These are phyloP conservation scores for Psilocybe cyanescens DNA, from an alignment of 768 basidiomycete species.

Conservation along the genomic window DNA sequence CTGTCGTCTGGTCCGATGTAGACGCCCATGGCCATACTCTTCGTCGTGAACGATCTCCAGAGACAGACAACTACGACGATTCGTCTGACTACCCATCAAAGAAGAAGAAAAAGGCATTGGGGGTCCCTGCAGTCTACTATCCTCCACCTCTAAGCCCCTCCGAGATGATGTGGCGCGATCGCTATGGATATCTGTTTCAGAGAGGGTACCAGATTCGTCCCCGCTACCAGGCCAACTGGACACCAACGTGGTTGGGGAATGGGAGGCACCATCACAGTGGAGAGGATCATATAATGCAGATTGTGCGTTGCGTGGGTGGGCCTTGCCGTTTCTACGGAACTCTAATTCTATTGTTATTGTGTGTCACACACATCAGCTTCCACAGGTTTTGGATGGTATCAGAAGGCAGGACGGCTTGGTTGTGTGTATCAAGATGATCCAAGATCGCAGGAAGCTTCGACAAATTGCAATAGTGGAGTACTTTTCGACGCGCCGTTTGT, in stretches of 20 bases:
- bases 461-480: slow-evolving; percentile 29
- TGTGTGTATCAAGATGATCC: slow-evolving; percentile 34
- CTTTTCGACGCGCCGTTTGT: slow-evolving; percentile 25
- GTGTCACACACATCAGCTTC: slow-evolving; percentile 20
- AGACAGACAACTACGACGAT: slow-evolving; percentile 8
- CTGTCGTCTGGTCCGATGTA: slow-evolving; percentile 30
- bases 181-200: slow-evolving; percentile 26
- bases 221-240: slow-evolving; percentile 31
- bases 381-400: slow-evolving; percentile 31
- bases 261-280: slow-evolving; percentile 25
- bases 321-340: background rate
- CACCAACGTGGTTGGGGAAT: slow-evolving; percentile 23
- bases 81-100: slow-evolving; percentile 7
- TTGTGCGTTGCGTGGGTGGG: slow-evolving; percentile 19
- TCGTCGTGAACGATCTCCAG: slow-evolving; percentile 20
- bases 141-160: slow-evolving; percentile 27
- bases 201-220: slow-evolving; percentile 30
- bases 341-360: background rate
- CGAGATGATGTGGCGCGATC: slow-evolving; percentile 32
- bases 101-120: slow-evolving; percentile 18
- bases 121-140: slow-evolving; percentile 22
- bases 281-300: slow-evolving; percentile 32
- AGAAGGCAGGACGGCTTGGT: slow-evolving; percentile 26
- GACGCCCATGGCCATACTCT: slow-evolving; percentile 22
- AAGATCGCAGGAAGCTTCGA: slow-evolving; percentile 21